phyloP scores from a whole-genome alignment of 768 basidiomycete species.

The Lyophyllum decastes region DNA sequence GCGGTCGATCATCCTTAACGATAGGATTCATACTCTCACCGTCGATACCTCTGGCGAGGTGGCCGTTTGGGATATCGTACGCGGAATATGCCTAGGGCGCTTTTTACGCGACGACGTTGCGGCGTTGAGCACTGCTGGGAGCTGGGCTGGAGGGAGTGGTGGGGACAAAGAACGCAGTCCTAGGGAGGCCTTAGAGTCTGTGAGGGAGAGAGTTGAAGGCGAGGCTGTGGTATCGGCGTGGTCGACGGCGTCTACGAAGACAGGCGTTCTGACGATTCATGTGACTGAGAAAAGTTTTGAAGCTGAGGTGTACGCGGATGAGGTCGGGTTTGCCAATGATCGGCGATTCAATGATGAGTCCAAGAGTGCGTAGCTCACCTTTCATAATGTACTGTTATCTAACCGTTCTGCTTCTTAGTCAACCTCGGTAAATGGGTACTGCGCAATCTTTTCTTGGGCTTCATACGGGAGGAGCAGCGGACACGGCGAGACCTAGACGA shows the following conservation, averaged over 20 bases:
- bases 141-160: conserved; percentile 39
- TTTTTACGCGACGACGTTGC: conserved; percentile 69
- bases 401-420: conserved; percentile 46
- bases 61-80: conserved; percentile 90
- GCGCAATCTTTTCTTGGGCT: conserved; percentile 80
- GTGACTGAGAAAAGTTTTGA: conserved; percentile 89
- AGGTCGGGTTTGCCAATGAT: conserved; percentile 70
- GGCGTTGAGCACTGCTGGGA: conserved; percentile 51
- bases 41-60: conserved; percentile 89
- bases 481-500: conserved; percentile 34
- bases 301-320: conserved; percentile 93
- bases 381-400: neutral
- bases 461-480: conserved; percentile 71
- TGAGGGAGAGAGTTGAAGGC: conserved; percentile 91
- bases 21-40: conserved; percentile 87
- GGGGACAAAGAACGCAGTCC: conserved; percentile 61
- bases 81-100: conserved; percentile 72
- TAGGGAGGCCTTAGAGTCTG: conserved; percentile 82
- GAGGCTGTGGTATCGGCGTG: conserved; percentile 85
- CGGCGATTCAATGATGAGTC: conserved; percentile 74
- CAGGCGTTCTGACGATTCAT: conserved; percentile 86
- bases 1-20: conserved; percentile 80
- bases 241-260: conserved; percentile 88
- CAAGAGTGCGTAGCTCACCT: conserved; percentile 57
- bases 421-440: conserved; percentile 93